phyloP scores from a whole-genome alignment of 495 filamentous ascomycete genomes.

The Pyrenopolyporus hunteri region DNA sequence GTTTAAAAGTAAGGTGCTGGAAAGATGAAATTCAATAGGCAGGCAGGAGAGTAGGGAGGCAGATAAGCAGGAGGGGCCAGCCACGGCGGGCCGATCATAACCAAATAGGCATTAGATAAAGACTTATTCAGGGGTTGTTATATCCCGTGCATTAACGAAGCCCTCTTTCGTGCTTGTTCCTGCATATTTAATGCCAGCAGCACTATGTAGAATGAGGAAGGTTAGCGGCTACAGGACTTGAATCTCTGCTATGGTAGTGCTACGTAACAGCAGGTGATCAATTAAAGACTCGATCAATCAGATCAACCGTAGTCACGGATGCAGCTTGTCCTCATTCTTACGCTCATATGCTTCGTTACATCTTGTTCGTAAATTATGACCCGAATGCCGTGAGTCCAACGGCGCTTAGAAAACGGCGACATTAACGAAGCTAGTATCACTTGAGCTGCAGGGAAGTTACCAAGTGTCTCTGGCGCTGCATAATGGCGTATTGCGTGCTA shows the following conservation, averaged over 20 bases:
- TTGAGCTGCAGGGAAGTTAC: not conserved
- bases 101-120: constrained; percentile 20
- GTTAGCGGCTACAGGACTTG: not conserved
- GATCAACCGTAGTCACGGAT: constrained; percentile 1
- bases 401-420: not conserved
- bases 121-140: not conserved
- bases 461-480: too few relatives aligned
- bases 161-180: constrained; percentile 16
- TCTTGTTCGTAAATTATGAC: not conserved
- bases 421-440: not conserved
- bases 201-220: constrained; percentile 25
- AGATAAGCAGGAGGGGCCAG: constrained; percentile 2
- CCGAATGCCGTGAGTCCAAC: too few relatives aligned
- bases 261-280: constrained; percentile 16
- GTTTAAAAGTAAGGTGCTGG: too few relatives aligned
- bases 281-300: not conserved
- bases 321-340: constrained; percentile 6
- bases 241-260: not conserved
- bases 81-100: constrained; percentile 25
- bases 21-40: too few relatives aligned
- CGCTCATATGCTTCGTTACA: constrained; percentile 19
- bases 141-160: not conserved
- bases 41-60: too few relatives aligned
- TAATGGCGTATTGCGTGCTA: too few relatives aligned
- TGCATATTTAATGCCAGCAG: constrained; percentile 12